These are phyloP conservation scores for Leccinum sublutescens DNA, from an alignment of 768 basidiomycete genomes.

Conservation along the genomic window DNA sequence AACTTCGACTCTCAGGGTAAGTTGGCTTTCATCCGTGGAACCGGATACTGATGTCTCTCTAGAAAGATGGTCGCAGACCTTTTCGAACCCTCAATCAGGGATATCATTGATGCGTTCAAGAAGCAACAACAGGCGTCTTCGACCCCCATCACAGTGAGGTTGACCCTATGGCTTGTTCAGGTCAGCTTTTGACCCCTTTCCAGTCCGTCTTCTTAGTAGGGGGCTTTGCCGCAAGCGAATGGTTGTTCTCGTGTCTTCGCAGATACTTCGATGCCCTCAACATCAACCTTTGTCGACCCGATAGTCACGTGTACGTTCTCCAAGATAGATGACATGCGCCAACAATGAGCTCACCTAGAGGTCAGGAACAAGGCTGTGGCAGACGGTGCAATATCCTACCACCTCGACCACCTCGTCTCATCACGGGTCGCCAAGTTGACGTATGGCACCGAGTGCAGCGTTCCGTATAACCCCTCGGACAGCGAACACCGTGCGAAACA, in stretches of 20 bases:
- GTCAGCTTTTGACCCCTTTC: not conserved
- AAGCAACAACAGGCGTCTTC: constrained; percentile 31
- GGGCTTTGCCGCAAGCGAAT: constrained; percentile 51
- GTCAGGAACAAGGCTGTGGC: constrained; percentile 50
- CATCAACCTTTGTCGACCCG: constrained; percentile 48
- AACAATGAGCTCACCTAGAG: constrained; percentile 11
- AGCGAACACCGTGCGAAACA: constrained; percentile 42
- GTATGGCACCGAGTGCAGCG: constrained; percentile 44
- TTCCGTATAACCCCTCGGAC: constrained; percentile 35
- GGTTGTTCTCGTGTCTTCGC: constrained; percentile 44
- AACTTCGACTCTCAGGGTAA: constrained; percentile 39
- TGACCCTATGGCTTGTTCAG: not conserved
- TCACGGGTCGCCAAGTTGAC: constrained; percentile 47
- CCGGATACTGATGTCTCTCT: not conserved
- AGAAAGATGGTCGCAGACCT: constrained; percentile 41
- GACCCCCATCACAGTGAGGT: constrained; percentile 34
- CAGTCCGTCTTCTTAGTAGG: constrained; percentile 51
- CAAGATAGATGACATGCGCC: not conserved
- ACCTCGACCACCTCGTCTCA: constrained; percentile 48
- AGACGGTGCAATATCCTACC: constrained; percentile 45
- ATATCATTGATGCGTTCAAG: constrained; percentile 36
- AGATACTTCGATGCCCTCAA: constrained; percentile 36
- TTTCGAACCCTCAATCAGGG: constrained; percentile 44
- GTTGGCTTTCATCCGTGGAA: not conserved
- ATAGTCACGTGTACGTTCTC: constrained; percentile 50